Conservation (phyloP, 2,329 filamentous ascomycete genomes). For the Colletotrichum sp. region DNA sequence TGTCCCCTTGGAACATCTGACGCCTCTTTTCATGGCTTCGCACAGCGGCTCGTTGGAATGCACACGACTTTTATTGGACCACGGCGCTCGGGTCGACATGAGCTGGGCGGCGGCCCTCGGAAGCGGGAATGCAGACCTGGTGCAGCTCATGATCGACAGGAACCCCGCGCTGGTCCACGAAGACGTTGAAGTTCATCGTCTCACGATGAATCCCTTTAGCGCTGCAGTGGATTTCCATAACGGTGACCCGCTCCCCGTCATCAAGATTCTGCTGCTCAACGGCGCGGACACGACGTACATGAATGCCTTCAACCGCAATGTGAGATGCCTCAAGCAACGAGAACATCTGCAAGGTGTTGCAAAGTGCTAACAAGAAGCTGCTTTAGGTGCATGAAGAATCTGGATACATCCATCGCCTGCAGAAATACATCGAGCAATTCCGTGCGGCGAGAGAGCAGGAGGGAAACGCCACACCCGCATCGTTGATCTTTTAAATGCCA, state of each 20-base stretch:
- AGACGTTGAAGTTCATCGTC: neutral
- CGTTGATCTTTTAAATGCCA: neutral
- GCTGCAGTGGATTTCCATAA: neutral
- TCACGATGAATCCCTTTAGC: neutral
- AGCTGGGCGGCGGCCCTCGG: neutral
- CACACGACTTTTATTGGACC: neutral
- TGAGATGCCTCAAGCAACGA: neutral
- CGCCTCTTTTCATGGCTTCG: neutral
- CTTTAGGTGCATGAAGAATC: neutral
- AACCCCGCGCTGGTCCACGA: neutral
- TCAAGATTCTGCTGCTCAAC: neutral
- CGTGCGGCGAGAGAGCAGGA: neutral
- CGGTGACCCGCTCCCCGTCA: neutral
- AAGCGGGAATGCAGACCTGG: neutral
- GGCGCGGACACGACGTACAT: neutral
- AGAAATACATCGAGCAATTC: neutral
- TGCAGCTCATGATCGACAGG: neutral
- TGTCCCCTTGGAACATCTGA: neutral
- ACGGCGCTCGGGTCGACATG: neutral
- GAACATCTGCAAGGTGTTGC: fast-evolving
- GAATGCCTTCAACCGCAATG: neutral
- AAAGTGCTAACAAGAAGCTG: neutral
- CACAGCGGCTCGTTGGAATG: neutral
- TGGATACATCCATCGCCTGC: neutral
- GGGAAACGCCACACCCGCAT: neutral